Evolutionary conservation across 2,329 filamentous ascomycete genomes (phyloP).

Genomic region (Capronia epimyces): DNA sequence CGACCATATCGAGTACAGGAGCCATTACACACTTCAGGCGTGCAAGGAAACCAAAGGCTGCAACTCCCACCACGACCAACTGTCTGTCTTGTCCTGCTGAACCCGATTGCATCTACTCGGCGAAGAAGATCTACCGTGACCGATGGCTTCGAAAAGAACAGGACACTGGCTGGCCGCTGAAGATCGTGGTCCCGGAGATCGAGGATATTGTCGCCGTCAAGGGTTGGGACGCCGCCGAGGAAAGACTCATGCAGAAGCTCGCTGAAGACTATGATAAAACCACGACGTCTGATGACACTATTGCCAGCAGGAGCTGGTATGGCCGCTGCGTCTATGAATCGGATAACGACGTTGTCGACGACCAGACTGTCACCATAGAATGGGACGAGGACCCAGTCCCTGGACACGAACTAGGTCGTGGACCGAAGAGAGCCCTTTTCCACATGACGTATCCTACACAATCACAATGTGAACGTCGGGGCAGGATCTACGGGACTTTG

Average conservation of each 20-base stretch:
- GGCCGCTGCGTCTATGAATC: conserved; percentile 92
- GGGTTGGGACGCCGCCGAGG: conserved; percentile 47
- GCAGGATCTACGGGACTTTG: conserved; percentile 75
- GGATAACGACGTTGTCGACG: conserved; percentile 90
- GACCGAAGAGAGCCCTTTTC: conserved; percentile 78
- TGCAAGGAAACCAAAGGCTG: conserved; percentile 66
- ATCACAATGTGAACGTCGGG: conserved; percentile 78
- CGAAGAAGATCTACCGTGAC: conserved; percentile 74
- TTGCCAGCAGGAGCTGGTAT: conserved; percentile 61
- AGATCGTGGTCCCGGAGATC: conserved; percentile 86
- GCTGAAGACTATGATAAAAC: conserved; percentile 53
- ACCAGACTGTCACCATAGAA: conserved; percentile 79
- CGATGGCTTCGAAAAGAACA: conserved; percentile 57
- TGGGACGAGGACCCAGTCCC: conserved; percentile 66
- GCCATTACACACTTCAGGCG: conserved; percentile 71
- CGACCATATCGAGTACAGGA: conserved; percentile 69
- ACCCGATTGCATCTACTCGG: conserved; percentile 73
- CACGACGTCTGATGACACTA: conserved; percentile 48
- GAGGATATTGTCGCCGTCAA: conserved; percentile 60
- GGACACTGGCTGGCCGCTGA: conserved; percentile 73
- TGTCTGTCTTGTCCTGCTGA: conserved; percentile 76
- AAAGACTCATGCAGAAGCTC: conserved; percentile 47
- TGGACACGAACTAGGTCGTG: conserved; percentile 40
- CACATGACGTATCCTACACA: conserved; percentile 93
- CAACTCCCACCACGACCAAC: conserved; percentile 71